A percentile compares a stretch with the other conserved stretches of the same genome.
Evolutionary conservation across 768 basidiomycete species (phyloP).

Genomic region (Suillus decipiens): DNA sequence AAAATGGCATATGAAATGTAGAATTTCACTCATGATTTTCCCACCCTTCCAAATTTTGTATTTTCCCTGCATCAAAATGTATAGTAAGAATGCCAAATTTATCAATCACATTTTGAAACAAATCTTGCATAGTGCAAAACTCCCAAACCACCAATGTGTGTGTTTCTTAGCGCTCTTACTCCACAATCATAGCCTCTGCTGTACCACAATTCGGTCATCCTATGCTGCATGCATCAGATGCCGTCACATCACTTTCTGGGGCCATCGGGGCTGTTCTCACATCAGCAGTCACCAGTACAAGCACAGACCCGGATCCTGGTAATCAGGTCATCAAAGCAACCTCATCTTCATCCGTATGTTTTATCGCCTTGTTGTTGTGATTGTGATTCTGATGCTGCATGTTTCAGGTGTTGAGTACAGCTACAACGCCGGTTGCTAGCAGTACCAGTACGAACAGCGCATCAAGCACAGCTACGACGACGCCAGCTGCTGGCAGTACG

Average conservation of each 20-base stretch:
- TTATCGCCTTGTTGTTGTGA: too few species aligned
- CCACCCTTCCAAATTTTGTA: too few species aligned
- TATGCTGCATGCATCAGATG: conserved; percentile 16
- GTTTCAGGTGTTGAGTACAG: not conserved
- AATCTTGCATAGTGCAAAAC: too few species aligned
- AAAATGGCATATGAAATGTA: too few species aligned
- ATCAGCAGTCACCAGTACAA: not conserved
- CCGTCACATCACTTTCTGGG: not conserved
- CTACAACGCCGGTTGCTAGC: not conserved
- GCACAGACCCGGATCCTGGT: not conserved
- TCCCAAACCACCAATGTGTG: too few species aligned
- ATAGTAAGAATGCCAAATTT: too few species aligned
- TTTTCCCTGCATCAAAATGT: too few species aligned
- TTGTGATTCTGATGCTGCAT: not conserved
- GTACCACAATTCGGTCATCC: conserved; percentile 24
- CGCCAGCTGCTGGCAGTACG: conserved; percentile 3
- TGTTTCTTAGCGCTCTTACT: not conserved
- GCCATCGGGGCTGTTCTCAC: not conserved
- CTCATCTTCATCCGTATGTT: not conserved
- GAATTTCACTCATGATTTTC: too few species aligned
- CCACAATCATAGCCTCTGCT: conserved; percentile 17
- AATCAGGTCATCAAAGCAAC: not conserved
- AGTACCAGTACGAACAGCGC: conserved; percentile 16
- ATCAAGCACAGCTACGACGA: conserved; percentile 2
- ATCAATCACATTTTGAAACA: too few species aligned